Evolutionary conservation across 2,329 filamentous ascomycete species (phyloP), one percentile per base, ranked within the genome.

Genomic region (Fusarium scirpi): DNA sequence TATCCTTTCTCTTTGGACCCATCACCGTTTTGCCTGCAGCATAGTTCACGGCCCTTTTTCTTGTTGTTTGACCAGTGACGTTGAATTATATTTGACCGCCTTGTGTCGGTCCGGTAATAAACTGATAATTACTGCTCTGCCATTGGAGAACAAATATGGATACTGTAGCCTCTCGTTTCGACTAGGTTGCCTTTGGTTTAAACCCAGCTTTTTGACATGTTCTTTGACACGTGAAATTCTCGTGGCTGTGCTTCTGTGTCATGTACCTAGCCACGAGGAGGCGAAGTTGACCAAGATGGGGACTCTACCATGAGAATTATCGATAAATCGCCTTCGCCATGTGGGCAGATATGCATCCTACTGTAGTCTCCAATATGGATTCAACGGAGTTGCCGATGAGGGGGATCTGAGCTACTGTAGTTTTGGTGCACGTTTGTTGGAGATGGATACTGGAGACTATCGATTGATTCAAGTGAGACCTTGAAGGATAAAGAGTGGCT

Each of bases 201-300:
- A 52, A 24, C 24, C 47, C 15, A 20, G 29, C 18, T 43, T 15
- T 29, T 49, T 43, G 51, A 47, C 66, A 69, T 62, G 66, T 70
- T 43, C n/a, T 29, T 49, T 38, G 51, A 51, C 66, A 69, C 66
- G 66, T 70, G 67, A 69, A 67, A 45, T 69, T 51, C 48, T 38
- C 66, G 66, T 69, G 67, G 66, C 62, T 54, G 61, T 51, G 48
- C 30, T 34, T 18, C 32, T 51, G 48, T 69, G 55, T 67, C 43
- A 57, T 47, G 32, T 46, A 53, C 32, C 40, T 52, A 40, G 56
- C 65, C 60, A 69, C 43, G 55, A 61, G 65, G 65, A 66, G 66
- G 66, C 62, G 27, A 62, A 46, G 22, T 30, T 34, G 43, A 47
- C 25, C 22, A 20, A 25, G 38, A 52, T 52, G 20, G 20, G 16